Conservation (phyloP, 371 early-diverging fungal species). For the Mucor sp. region DNA sequence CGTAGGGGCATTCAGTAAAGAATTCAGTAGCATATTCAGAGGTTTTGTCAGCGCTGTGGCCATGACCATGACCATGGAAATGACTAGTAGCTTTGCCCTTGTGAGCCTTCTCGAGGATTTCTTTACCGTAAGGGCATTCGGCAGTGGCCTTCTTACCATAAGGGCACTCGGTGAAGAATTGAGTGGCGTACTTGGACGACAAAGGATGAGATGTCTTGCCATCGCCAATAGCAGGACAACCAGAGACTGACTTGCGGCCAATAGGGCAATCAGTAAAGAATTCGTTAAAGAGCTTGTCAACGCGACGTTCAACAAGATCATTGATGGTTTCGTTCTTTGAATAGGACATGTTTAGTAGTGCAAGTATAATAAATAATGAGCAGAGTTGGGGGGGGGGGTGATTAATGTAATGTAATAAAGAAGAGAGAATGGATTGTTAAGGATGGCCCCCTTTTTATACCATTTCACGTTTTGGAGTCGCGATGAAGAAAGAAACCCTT, state of each 20-base stretch:
- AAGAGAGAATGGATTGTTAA: background rate
- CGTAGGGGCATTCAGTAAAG: slow-evolving; percentile 11
- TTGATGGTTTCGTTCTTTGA: background rate
- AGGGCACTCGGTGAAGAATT: slow-evolving; percentile 18
- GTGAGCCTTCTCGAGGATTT: background rate
- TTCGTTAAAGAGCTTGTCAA: slow-evolving; percentile 6
- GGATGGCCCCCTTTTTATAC: background rate
- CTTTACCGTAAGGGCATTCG: slow-evolving; percentile 11
- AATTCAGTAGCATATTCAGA: background rate
- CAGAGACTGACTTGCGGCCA: slow-evolving; percentile 13
- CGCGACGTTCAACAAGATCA: slow-evolving; percentile 12
- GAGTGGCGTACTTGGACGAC: slow-evolving; percentile 6
- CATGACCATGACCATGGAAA: background rate
- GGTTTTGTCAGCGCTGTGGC: background rate
- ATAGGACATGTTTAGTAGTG: background rate
- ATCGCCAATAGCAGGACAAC: slow-evolving; percentile 1
- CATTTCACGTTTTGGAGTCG: background rate
- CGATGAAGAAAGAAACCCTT: background rate
- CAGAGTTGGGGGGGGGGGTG: background rate
- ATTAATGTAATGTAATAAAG: background rate
- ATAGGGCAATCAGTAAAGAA: slow-evolving; percentile 18
- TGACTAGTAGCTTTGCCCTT: background rate
- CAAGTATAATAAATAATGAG: background rate
- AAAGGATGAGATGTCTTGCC: background rate
- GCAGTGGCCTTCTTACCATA: slow-evolving; percentile 4